These are phyloP conservation scores for Petunia hybrid DNA, from an alignment of 305 asterid genomes.

Conservation along the genomic window DNA sequence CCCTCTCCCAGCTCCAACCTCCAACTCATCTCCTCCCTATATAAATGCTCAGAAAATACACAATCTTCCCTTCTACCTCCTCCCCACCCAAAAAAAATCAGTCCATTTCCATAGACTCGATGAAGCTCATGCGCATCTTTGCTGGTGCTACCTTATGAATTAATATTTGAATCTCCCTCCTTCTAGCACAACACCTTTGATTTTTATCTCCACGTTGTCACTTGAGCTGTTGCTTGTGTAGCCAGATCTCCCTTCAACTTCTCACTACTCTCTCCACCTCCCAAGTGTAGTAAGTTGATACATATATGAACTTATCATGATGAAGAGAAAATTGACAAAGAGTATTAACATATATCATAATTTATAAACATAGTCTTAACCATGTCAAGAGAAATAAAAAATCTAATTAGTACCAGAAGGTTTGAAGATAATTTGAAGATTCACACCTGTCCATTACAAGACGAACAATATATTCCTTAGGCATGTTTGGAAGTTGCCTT, in stretches of 20 bases:
- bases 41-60: conserved; percentile 8
- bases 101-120: conserved; percentile 2
- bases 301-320: neutral
- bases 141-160: neutral
- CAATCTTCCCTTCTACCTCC: conserved; percentile 1
- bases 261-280: neutral
- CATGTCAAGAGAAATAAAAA: conserved; percentile 23
- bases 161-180: conserved; percentile 19
- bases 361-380: neutral
- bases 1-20: neutral
- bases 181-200: conserved; percentile 2
- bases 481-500: conserved; percentile 98
- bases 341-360: neutral
- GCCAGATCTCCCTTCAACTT: conserved; percentile 12
- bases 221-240: conserved; percentile 4
- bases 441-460: conserved; percentile 97
- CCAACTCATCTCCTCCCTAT: conserved; percentile 11
- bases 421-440: conserved; percentile 17
- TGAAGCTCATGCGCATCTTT: neutral
- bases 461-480: conserved; percentile 97
- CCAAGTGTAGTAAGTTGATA: neutral
- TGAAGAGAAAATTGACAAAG: conserved; percentile 3
- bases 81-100: neutral
- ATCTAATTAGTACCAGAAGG: conserved; percentile 2
- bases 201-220: neutral